Evolutionary conservation across 2,329 filamentous ascomycete species (phyloP).

Genomic region (Epichloe scottii): DNA sequence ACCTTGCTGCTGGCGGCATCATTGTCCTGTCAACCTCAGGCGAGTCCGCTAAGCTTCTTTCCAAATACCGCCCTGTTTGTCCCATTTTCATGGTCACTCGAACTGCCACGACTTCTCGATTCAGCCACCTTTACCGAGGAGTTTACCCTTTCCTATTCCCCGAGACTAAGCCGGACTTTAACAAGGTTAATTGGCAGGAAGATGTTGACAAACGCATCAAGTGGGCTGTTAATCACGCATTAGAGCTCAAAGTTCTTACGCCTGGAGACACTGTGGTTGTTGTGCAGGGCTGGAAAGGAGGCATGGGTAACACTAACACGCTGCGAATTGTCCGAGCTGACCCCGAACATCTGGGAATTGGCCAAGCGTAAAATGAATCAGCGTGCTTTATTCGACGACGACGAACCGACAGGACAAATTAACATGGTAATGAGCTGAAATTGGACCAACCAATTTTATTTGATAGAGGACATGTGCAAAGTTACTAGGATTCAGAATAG

Average conservation of each 20-base stretch:
- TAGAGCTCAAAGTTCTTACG: slow-evolving; percentile 65
- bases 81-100: slow-evolving; percentile 99
- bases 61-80: slow-evolving; percentile 97
- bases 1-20: slow-evolving; percentile 93
- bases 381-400: neutral
- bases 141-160: slow-evolving; percentile 96
- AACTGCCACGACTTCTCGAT: slow-evolving; percentile 71
- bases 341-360: slow-evolving; percentile 44
- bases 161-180: slow-evolving; percentile 89
- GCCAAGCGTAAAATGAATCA: slow-evolving; percentile 20
- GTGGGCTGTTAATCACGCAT: slow-evolving; percentile 84
- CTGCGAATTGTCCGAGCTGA: slow-evolving; percentile 51
- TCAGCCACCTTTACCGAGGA: slow-evolving; percentile 90
- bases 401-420: neutral
- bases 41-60: slow-evolving; percentile 84
- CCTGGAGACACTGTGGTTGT: slow-evolving; percentile 67
- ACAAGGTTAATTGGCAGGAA: slow-evolving; percentile 90
- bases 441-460: neutral
- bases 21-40: slow-evolving; percentile 93
- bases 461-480: neutral
- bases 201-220: slow-evolving; percentile 95
- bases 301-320: slow-evolving; percentile 87
- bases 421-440: neutral
- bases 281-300: slow-evolving; percentile 84
- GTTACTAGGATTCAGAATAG: neutral